Conservation (phyloP, 2,329 filamentous ascomycete species). For the Talaromyces sp. region DNA sequence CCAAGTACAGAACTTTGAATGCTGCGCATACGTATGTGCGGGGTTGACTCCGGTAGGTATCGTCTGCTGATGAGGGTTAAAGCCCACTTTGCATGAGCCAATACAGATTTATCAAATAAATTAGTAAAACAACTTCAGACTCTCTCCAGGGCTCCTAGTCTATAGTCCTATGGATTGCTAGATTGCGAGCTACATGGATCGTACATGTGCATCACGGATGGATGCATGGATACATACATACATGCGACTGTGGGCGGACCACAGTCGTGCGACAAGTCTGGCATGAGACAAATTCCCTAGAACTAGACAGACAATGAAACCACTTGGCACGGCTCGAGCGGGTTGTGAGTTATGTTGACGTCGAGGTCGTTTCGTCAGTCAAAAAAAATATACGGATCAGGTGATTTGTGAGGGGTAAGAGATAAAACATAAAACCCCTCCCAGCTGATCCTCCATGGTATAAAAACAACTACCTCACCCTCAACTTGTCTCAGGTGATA, state of each 20-base stretch:
- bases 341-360: background rate
- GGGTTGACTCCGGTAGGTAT: background rate
- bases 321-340: background rate
- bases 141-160: background rate
- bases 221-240: background rate
- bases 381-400: background rate
- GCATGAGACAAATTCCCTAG: background rate
- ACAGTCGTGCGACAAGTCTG: constrained; percentile 6
- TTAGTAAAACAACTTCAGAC: background rate
- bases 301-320: background rate
- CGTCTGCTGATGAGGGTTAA: background rate
- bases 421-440: background rate
- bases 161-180: background rate
- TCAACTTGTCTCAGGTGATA: background rate
- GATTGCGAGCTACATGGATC: background rate
- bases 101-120: background rate
- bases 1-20: background rate
- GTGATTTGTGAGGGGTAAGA: constrained; percentile 14
- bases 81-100: background rate
- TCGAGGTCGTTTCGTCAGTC: background rate
- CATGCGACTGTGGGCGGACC: background rate
- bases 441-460: background rate
- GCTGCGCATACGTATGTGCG: background rate
- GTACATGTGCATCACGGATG: background rate
- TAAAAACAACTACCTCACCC: background rate